Base-by-base conservation (phyloP, 768 basidiomycete species). In the Leccinum imitatum region DNA sequence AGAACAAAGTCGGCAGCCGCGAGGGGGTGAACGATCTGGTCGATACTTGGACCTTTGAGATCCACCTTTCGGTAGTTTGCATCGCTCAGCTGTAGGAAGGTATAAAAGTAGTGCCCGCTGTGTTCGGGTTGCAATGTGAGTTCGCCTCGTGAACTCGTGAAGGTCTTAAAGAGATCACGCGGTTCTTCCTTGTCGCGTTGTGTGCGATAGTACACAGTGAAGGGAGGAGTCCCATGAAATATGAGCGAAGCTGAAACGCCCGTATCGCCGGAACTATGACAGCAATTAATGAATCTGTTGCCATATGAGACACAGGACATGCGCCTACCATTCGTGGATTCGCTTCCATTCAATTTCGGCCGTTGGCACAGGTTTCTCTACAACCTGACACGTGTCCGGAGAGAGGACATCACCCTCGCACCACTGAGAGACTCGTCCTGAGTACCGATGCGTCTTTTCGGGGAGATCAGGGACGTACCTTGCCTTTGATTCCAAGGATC, bases 281-380 rank as follows among this genome's bases (percentile, higher is more conserved):
- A 1, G 6, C n/a, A 11, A 57, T 60, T 13, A 60, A 31, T 25
- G 27, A 47, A 27, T 63, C 59, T 19, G 59, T 52, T 56, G 50
- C 62, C 23, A 46, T 50, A 25, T 46, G 35, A 13, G 60, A 60
- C 8, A 56, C 46, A 50, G 37, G n/a, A 52, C 54, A 58, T 6
- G 25, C 47, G 25, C 41, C 44, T 64, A 92, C 94, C 94, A 95
- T 78, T 95, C 93, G 61, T 94, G 91, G 59, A 95, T 90, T 53
- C 87, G 87, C 66, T 87, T 90, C 86, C 92, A 93, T 73, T 89
- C 84, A 60, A 96, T 91, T 67, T 95, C 88, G 23, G 93, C 91
- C 3, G 84, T 85, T 3, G 95, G 95, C 31, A 81, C 68, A 4
- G 92, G 90, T 63, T 84, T 82, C 71, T 93, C 86, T 30, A 89